phyloP scores from a whole-genome alignment of 2,329 filamentous ascomycete species.

The Knufia petricola region DNA sequence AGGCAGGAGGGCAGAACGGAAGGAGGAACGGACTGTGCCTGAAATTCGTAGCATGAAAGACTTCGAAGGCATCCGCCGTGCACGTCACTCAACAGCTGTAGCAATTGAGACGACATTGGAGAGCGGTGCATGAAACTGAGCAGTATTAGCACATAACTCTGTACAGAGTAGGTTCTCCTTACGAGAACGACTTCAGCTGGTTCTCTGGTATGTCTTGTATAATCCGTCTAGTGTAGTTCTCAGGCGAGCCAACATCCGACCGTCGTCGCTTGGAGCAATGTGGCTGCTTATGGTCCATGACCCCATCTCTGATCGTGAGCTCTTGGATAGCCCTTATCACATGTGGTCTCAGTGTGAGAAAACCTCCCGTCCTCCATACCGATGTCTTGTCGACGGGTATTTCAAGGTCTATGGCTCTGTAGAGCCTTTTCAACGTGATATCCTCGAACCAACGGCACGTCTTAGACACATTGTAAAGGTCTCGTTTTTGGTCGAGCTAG shows the following conservation, averaged over 20 bases:
- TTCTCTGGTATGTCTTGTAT: slow-evolving; percentile 14
- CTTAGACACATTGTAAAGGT: slow-evolving; percentile 21
- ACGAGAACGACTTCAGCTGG: slow-evolving; percentile 9
- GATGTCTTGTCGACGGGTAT: slow-evolving; percentile 10
- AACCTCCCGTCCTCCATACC: slow-evolving; percentile 7
- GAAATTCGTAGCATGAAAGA: slow-evolving; percentile 17
- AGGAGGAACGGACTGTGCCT: slow-evolving; percentile 3
- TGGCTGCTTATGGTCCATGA: slow-evolving; percentile 9
- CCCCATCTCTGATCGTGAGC: slow-evolving; percentile 17
- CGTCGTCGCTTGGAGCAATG: slow-evolving; percentile 10
- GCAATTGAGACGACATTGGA: neutral
- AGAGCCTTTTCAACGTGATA: slow-evolving; percentile 18
- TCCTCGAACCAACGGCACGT: slow-evolving; percentile 21
- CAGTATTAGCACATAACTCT: neutral
- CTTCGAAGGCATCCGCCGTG: slow-evolving; percentile 15
- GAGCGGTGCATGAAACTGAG: slow-evolving; percentile 7
- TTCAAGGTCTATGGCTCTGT: slow-evolving; percentile 17
- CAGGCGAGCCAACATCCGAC: slow-evolving; percentile 10
- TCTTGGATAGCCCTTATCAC: slow-evolving; percentile 18
- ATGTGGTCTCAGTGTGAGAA: slow-evolving; percentile 14
- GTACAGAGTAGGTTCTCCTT: neutral
- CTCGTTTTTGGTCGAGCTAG: slow-evolving; percentile 19
- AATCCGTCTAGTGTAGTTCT: slow-evolving; percentile 12
- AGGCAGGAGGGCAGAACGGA: slow-evolving; percentile 13
- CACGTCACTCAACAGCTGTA: neutral